Evolutionary conservation across 345 rosid genomes (phyloP).

Genomic region (Brassica nigra): DNA sequence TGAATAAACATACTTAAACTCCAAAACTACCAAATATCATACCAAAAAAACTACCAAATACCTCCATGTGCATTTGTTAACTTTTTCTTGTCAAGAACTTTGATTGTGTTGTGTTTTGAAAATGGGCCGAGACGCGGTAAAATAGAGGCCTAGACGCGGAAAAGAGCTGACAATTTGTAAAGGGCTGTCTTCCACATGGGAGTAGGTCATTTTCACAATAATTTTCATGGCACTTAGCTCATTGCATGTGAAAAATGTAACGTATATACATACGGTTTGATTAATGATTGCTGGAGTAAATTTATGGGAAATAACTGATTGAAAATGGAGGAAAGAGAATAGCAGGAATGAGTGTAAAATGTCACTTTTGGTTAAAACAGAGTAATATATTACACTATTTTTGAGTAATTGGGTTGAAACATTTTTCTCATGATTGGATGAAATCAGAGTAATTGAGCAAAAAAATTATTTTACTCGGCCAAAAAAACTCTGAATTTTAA

Average conservation of each 20-base stretch:
- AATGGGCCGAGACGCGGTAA: conserved; percentile 13
- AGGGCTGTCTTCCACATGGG: conserved; percentile 35
- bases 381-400: too few relatives aligned
- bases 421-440: too few relatives aligned
- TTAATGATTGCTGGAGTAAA: too few relatives aligned
- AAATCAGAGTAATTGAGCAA: too few relatives aligned
- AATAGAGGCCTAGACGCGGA: conserved; percentile 32
- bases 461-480: too few relatives aligned
- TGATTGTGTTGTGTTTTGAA: not conserved
- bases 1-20: not conserved
- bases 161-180: conserved; percentile 31
- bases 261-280: not conserved
- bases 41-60: not conserved
- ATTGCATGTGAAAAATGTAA: conserved; percentile 20
- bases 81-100: not conserved
- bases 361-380: too few relatives aligned
- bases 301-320: too few relatives aligned
- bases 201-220: conserved; percentile 33
- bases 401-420: too few relatives aligned
- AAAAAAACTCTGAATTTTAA: too few relatives aligned
- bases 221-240: conserved; percentile 13
- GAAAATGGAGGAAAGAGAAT: too few relatives aligned
- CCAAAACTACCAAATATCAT: not conserved
- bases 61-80: not conserved
- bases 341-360: too few relatives aligned